A percentile compares a stretch with the other conserved stretches of the same genome.
phyloP scores from a whole-genome alignment of 2,329 filamentous ascomycete genomes.

The Colletotrichum agaves region DNA sequence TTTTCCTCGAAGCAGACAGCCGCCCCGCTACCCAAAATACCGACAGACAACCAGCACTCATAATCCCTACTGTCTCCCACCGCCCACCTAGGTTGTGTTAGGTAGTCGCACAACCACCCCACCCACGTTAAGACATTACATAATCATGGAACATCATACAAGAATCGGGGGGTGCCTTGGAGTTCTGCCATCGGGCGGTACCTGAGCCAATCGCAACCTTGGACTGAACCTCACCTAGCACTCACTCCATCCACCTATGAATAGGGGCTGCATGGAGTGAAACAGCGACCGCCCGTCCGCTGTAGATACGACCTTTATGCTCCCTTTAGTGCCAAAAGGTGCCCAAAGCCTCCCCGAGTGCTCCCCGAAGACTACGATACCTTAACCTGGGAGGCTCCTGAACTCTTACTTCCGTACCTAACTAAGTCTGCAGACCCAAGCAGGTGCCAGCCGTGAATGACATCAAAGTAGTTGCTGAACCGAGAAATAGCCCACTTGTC shows the following conservation, averaged over 20 bases:
- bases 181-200: too few species aligned
- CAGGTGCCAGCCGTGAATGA: slow-evolving; percentile 18
- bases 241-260: neutral
- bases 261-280: neutral
- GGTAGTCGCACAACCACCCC: slow-evolving; percentile 18
- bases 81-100: neutral
- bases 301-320: too few species aligned
- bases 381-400: too few species aligned
- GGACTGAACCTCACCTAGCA: too few species aligned
- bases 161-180: too few species aligned
- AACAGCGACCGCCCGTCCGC: neutral
- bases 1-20: slow-evolving; percentile 20
- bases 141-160: neutral
- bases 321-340: too few species aligned
- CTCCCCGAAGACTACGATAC: neutral
- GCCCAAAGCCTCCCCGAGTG: neutral
- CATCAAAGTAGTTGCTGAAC: slow-evolving; percentile 25
- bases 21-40: slow-evolving; percentile 24
- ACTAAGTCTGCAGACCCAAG: neutral
- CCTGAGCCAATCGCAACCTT: too few species aligned
- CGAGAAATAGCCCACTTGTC: slow-evolving; percentile 5
- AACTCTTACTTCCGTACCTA: too few species aligned
- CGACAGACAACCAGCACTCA: neutral
- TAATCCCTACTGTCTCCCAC: slow-evolving; percentile 15
- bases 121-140: slow-evolving; percentile 6